Percentiles rank a stretch among this genome's conserved stretches.
phyloP scores from a whole-genome alignment of 176 grass and related monocot species.

The Melocanna baccifera region DNA sequence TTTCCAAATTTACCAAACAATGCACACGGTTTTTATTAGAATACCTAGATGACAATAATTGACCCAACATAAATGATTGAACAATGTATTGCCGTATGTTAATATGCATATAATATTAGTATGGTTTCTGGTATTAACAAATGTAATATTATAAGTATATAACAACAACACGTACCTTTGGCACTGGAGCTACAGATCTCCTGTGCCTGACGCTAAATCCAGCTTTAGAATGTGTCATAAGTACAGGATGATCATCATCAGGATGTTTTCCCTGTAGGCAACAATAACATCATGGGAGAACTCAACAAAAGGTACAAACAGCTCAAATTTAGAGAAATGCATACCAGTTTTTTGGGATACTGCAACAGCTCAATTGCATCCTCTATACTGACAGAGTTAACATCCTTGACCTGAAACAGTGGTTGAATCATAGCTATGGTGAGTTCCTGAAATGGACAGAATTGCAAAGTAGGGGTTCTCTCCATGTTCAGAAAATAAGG shows the following conservation, averaged over 20 bases:
- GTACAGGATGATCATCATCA: constrained; percentile 60
- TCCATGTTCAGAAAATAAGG: constrained; percentile 6
- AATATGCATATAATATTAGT: not conserved
- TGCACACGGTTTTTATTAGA: not conserved
- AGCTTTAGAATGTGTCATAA: constrained; percentile 72
- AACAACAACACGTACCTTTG: constrained; percentile 60
- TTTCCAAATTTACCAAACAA: not conserved
- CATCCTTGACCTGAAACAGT: constrained; percentile 64
- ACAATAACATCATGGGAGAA: constrained; percentile 18
- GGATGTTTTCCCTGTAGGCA: constrained; percentile 75
- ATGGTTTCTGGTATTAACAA: not conserved
- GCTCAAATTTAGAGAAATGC: constrained; percentile 18
- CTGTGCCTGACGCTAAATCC: constrained; percentile 76
- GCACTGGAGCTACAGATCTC: constrained; percentile 50
- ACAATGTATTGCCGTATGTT: not conserved
- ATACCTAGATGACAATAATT: not conserved
- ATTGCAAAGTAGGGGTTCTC: not conserved
- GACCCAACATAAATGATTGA: not conserved
- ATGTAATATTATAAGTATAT: not conserved
- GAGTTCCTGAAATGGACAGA: constrained; percentile 3
- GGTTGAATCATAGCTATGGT: not conserved
- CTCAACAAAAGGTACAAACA: constrained; percentile 5
- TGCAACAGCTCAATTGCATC: constrained; percentile 78
- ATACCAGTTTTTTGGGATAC: constrained; percentile 83
- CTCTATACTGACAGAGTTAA: constrained; percentile 61